These are phyloP conservation scores for Persicaria maculosa DNA, from an alignment of 148 eudicot species.

Conservation along the genomic window DNA sequence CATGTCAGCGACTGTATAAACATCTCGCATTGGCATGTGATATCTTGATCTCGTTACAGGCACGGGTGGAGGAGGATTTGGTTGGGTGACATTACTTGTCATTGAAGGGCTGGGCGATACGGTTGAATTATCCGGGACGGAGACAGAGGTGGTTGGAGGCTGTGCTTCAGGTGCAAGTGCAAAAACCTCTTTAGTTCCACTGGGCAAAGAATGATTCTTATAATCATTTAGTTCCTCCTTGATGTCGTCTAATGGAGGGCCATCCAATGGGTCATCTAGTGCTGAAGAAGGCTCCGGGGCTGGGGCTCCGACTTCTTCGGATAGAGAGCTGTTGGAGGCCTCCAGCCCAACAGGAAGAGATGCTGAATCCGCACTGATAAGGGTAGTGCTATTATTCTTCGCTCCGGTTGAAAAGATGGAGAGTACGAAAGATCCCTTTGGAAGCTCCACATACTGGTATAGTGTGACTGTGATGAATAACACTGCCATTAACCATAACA, in stretches of 20 bases:
- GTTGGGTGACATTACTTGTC: background rate
- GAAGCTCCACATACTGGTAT: conserved; percentile 5
- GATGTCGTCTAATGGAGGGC: background rate
- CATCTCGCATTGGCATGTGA: conserved; percentile 8
- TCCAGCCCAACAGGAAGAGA: background rate
- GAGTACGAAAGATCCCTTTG: background rate
- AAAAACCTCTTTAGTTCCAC: background rate
- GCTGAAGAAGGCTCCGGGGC: background rate
- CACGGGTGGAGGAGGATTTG: background rate
- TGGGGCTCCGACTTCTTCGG: background rate
- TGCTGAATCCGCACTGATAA: background rate
- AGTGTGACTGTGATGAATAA: background rate
- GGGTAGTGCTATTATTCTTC: background rate
- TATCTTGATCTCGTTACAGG: background rate
- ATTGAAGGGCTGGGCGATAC: background rate
- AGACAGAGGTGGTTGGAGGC: background rate
- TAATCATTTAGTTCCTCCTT: background rate
- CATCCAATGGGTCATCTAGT: background rate
- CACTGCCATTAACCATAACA: conserved; percentile 8
- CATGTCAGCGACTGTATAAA: conserved; percentile 11
- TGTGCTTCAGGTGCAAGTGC: background rate
- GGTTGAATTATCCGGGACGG: background rate
- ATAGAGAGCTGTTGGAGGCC: background rate
- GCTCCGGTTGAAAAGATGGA: background rate
- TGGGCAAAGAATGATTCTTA: background rate